phyloP scores from a whole-genome alignment of 2,329 filamentous ascomycete genomes.

The Pseudogymnoascus sp. region DNA sequence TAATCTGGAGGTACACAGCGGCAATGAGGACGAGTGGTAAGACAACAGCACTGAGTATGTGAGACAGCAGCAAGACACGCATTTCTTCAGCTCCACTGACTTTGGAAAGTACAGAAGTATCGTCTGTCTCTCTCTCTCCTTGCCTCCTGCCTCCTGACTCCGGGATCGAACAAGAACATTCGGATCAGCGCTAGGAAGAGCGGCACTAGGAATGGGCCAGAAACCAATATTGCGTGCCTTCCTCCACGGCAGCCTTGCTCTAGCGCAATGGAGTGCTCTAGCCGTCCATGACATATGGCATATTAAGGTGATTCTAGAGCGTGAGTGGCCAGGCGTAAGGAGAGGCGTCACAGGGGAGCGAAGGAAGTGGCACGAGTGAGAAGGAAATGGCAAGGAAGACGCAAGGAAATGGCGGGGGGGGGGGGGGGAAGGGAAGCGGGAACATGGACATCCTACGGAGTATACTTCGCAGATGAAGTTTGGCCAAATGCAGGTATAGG shows the following conservation, averaged over 20 bases:
- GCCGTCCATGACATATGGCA: not conserved
- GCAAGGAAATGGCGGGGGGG: not conserved
- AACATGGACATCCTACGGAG: not conserved
- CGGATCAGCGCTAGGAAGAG: not conserved
- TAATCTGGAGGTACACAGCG: not conserved
- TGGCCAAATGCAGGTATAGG: not conserved
- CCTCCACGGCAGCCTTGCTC: not conserved
- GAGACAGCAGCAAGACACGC: conserved; percentile 5
- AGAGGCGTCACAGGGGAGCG: not conserved
- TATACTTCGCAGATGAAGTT: not conserved
- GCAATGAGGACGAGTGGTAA: not conserved
- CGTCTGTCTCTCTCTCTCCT: not conserved
- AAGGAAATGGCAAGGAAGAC: not conserved
- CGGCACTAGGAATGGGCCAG: not conserved
- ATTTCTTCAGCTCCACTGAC: not conserved
- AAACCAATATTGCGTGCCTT: conserved; percentile 2
- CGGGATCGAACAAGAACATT: not conserved
- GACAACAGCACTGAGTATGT: not conserved
- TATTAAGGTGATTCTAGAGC: not conserved
- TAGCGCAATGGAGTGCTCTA: not conserved
- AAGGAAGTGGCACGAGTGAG: not conserved
- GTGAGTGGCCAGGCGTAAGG: not conserved
- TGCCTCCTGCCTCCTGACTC: not conserved
- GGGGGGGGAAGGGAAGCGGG: not conserved
- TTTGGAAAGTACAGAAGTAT: not conserved